Percentiles rank a stretch among this genome's conserved stretches.
These are phyloP conservation scores for Talaromyces ruber DNA, from an alignment of 495 filamentous ascomycete species.

Conservation along the genomic window DNA sequence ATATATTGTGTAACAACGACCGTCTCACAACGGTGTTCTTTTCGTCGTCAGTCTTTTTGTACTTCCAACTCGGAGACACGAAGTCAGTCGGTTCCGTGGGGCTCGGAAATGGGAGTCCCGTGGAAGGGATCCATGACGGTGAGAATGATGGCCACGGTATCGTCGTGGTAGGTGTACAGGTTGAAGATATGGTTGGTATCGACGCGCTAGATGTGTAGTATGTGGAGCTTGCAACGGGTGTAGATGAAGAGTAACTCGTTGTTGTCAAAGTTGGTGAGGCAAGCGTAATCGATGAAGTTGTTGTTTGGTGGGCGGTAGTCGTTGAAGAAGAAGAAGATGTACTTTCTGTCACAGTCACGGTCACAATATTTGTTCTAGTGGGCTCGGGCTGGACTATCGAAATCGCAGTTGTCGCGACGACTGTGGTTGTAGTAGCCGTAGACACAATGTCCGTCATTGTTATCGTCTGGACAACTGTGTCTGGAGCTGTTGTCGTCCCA, in stretches of 20 bases:
- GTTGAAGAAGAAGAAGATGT: constrained; percentile 19
- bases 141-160: neutral
- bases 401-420: constrained; percentile 12
- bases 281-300: constrained; percentile 11
- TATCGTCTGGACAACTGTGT: constrained; percentile 26
- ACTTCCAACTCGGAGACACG: neutral
- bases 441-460: constrained; percentile 17
- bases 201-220: neutral
- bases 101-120: neutral
- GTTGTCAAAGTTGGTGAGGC: constrained; percentile 4
- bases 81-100: neutral
- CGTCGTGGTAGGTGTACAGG: neutral
- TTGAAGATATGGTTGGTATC: neutral
- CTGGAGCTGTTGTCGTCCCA: constrained; percentile 15
- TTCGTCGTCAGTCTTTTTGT: neutral
- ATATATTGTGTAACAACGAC: neutral
- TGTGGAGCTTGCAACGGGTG: neutral
- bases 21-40: neutral
- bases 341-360: constrained; percentile 26
- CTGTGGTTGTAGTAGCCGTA: constrained; percentile 2
- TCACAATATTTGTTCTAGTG: neutral
- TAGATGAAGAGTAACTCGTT: neutral
- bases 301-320: constrained; percentile 3
- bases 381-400: constrained; percentile 7
- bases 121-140: neutral